These are phyloP conservation scores for Neurospora sp. DNA, from an alignment of 495 filamentous ascomycete species.

Conservation along the genomic window DNA sequence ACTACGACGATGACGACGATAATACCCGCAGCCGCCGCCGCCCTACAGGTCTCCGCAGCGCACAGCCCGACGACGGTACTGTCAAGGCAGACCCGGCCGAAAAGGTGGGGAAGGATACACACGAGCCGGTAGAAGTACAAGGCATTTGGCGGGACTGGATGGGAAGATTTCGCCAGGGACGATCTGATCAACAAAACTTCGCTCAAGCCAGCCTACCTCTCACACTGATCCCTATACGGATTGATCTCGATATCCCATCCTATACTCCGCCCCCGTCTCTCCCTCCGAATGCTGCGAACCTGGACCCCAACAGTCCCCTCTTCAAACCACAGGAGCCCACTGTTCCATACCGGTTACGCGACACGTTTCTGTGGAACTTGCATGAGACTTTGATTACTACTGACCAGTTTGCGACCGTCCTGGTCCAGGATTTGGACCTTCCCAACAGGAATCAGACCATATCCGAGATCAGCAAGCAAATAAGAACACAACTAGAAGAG, in stretches of 20 bases:
- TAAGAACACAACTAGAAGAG: conserved; percentile 89
- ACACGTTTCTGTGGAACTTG: conserved; percentile 94
- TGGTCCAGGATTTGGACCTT: conserved; percentile 91
- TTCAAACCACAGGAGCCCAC: conserved; percentile 69
- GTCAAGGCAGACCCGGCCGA: conserved; percentile 50
- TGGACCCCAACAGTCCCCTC: conserved; percentile 49
- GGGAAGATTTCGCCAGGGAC: conserved; percentile 50
- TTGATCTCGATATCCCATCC: conserved; percentile 82
- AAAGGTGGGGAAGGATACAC: conserved; percentile 77
- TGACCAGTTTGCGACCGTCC: conserved; percentile 82
- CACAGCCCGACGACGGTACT: conserved; percentile 58
- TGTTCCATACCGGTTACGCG: conserved; percentile 77
- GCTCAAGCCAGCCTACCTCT: conserved; percentile 79
- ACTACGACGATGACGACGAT: conserved; percentile 91
- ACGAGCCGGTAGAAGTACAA: conserved; percentile 70
- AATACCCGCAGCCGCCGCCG: conserved; percentile 67
- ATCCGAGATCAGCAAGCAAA: conserved; percentile 79
- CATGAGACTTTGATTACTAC: conserved; percentile 91
- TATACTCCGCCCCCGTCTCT: conserved; percentile 68
- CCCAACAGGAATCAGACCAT: conserved; percentile 59
- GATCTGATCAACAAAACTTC: conserved; percentile 65
- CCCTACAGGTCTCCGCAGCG: conserved; percentile 73
- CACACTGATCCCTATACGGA: conserved; percentile 88
- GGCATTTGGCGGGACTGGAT: conserved; percentile 94
- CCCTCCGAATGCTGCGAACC: conserved; percentile 49